Evolutionary conservation across 345 rosid species (phyloP), one percentile per base, ranked within the genome.

Genomic region (Iberis pinnata): DNA sequence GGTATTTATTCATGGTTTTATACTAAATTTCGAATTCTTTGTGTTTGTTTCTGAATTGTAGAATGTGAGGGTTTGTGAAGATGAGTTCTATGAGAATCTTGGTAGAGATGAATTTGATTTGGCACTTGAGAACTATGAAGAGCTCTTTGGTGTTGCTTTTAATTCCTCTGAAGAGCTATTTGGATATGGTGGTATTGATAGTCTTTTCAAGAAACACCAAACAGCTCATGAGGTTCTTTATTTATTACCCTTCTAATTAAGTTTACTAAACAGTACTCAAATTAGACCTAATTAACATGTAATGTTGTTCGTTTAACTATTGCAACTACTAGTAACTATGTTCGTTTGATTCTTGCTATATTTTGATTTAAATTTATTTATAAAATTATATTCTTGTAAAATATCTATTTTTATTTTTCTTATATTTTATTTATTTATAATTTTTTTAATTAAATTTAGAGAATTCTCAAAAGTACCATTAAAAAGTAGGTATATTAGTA

Each of bases 61-160:
- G 72, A 60, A 35, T 6, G 9, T 60, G 54, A 62, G 51, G 54
- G 56, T 33, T 43, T 60, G 55, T 14, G 43, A 44, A 9, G 92
- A 78, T 70, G 80, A 73, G 43, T 54, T 80, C 9, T 79, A 71
- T 63, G 83, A 58, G 13, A 89, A 80, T 64, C 78, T 87, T 53
- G 52, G 69, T 63, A 82, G 82, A 83, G 88, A 83, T 73, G 95
- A 88, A 72, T 31, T 90, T 69, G 95, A 81, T 60, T 38, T 90
- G 76, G 76, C 70, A 64, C 68, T 84, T 46, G 96, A 87, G 70
- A 82, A 84, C 64, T 88, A 88, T 67, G 98, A 92, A 49, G 96
- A 92, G 68, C 89, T 92, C 49, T 92, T 92, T 64, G 93, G 96
- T 37, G 53, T 75, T n/a, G 73, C 93, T 40, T 82, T 78, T 25